Conservation (phyloP, 352 stramenopile species). For the Pythium oligandrum region DNA sequence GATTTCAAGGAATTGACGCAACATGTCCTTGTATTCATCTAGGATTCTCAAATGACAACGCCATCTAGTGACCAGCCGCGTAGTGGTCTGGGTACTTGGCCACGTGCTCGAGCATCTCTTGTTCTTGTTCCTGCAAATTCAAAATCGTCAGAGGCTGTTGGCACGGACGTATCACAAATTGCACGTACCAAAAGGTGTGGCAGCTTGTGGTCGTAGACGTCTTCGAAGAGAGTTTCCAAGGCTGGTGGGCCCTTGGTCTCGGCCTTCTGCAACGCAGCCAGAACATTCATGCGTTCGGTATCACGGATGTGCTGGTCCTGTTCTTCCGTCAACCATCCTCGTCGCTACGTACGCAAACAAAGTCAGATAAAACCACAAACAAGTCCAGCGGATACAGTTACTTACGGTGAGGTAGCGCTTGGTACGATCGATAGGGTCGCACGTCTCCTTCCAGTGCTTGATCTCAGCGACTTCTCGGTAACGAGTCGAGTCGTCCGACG, state of each 20-base stretch:
- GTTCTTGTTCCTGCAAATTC: slow-evolving; percentile 85
- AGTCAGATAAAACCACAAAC: slow-evolving; percentile 4
- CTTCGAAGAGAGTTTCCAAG: slow-evolving; percentile 93
- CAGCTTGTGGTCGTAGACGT: slow-evolving; percentile 96
- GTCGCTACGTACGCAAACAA: slow-evolving; percentile 30
- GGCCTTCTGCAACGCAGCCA: slow-evolving; percentile 80
- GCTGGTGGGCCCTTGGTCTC: slow-evolving; percentile 88
- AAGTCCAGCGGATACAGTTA: slow-evolving; percentile 1
- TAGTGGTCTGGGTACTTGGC: slow-evolving; percentile 94
- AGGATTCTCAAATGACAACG: slow-evolving; percentile 2
- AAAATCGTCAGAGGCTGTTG: slow-evolving; percentile 1
- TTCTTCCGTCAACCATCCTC: slow-evolving; percentile 87
- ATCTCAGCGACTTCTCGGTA: slow-evolving; percentile 94
- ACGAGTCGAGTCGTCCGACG: slow-evolving; percentile 96
- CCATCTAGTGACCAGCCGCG: slow-evolving; percentile 31
- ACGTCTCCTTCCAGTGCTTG: slow-evolving; percentile 85
- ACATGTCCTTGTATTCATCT: too few species aligned
- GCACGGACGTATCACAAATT: slow-evolving; percentile 4
- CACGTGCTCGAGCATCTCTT: slow-evolving; percentile 87
- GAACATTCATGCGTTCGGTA: slow-evolving; percentile 83
- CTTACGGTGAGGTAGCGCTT: slow-evolving; percentile 88
- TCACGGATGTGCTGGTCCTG: slow-evolving; percentile 80
- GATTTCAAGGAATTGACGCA: too few species aligned
- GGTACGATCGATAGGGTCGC: slow-evolving; percentile 89
- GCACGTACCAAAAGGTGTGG: slow-evolving; percentile 81